These are phyloP conservation scores for Colletotrichum orbiculare DNA, from an alignment of 2,329 filamentous ascomycete species.

Conservation along the genomic window DNA sequence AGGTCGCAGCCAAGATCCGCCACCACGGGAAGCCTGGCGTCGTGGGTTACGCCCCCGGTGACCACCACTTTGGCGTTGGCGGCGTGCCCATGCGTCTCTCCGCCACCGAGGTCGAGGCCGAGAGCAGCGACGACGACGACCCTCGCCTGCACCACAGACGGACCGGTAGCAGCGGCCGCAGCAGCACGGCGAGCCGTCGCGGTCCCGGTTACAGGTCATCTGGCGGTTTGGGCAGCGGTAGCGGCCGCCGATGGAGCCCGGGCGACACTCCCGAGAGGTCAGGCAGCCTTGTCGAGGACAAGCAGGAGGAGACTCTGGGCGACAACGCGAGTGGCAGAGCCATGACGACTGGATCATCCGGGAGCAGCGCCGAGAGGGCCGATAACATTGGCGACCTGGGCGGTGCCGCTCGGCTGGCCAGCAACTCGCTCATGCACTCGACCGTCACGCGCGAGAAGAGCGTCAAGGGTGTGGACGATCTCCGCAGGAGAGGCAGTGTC, in stretches of 20 bases:
- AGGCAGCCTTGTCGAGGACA: constrained; percentile 62
- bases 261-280: constrained; percentile 66
- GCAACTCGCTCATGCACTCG: constrained; percentile 68
- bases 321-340: constrained; percentile 61
- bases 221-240: constrained; percentile 54
- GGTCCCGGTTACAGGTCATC: constrained; percentile 63
- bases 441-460: constrained; percentile 73
- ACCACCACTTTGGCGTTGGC: constrained; percentile 77
- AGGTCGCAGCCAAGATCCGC: constrained; percentile 86
- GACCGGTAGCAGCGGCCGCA: constrained; percentile 80
- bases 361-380: constrained; percentile 69
- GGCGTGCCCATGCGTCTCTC: constrained; percentile 92
- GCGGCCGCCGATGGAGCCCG: constrained; percentile 61
- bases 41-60: constrained; percentile 81
- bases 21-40: constrained; percentile 86
- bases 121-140: constrained; percentile 82
- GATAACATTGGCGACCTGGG: constrained; percentile 69
- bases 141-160: constrained; percentile 72
- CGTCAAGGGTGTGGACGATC: constrained; percentile 75
- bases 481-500: constrained; percentile 82
- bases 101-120: constrained; percentile 94
- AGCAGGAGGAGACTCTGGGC: constrained; percentile 40
- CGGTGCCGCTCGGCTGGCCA: constrained; percentile 61
- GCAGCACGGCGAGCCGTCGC: constrained; percentile 65
- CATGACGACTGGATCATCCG: constrained; percentile 62